Base-by-base conservation (phyloP, 2,329 filamentous ascomycete genomes). In the Basipetospora chlamydospora region DNA sequence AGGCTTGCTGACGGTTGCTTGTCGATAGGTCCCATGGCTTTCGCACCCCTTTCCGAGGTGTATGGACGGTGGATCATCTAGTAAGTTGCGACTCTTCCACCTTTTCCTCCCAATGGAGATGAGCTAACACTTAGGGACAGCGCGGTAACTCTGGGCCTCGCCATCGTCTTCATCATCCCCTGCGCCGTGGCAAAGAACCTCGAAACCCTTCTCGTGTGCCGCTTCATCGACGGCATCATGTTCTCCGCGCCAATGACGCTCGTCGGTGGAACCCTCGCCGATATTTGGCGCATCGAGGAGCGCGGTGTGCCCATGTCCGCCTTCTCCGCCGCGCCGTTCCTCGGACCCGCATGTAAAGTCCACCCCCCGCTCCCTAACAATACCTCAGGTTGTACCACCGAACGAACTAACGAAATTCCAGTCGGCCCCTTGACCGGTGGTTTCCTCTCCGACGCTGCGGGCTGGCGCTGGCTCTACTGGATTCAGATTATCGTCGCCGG, bases 21-120 rank as follows among this genome's bases (percentile, higher is more conserved):
- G 11, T 29, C 13, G 28, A 12, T 39, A 70, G 71, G 79, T 0
- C 83, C 83, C 2, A 80, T 90, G 73, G 66, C 66, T 1, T 88
- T 88, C 51, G 83, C 84, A 8, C 84, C 84, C 0, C 56, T 86
- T 26, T 82, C 75, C 5, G 84, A 92, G 53, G 68, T 88, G 35
- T 65, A 79, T 37, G 84, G 84, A 18, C 66, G 84, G 32, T 65
- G 72, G 32, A 60, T 79, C 15, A 76, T 90, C 41, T 90, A 90
- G 60, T 63, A 51, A 45, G 59, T 49, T 12, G 9, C 13, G 18
- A 5, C 2, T 26, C 12, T 7, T 10, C 25, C 20, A 4, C 3
- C 33, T 13, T 6, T 28, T 15, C 13, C 6, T 17, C n/a, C n/a
- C n/a, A n/a, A n/a, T n/a, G n/a, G n/a, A n/a, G n/a, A n/a, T n/a